Evolutionary conservation across 495 filamentous ascomycete species (phyloP).

Genomic region (Cryomyces antarcticus): DNA sequence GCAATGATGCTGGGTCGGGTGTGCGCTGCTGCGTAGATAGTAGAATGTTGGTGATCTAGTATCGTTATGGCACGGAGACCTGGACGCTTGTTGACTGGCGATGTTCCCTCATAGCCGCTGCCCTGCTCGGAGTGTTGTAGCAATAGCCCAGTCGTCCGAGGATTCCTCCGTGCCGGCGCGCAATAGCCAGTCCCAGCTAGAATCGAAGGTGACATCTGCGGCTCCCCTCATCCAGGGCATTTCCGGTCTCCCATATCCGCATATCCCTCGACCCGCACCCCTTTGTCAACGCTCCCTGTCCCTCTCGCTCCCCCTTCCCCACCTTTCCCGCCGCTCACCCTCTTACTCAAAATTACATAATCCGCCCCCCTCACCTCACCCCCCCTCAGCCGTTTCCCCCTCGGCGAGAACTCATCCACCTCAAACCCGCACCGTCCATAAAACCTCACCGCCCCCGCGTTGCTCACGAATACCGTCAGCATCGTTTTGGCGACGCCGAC

Average conservation of each 20-base stretch:
- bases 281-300: neutral
- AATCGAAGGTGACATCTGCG: too few species aligned
- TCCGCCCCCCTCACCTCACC: slow-evolving; percentile 4
- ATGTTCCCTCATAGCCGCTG: too few species aligned
- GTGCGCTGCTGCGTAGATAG: too few species aligned
- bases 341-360: slow-evolving; percentile 8
- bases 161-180: too few species aligned
- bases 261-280: neutral
- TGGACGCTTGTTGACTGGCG: too few species aligned
- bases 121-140: too few species aligned
- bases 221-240: too few species aligned
- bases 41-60: too few species aligned
- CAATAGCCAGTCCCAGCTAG: too few species aligned
- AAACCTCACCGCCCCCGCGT: slow-evolving; percentile 37
- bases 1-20: neutral
- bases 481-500: slow-evolving; percentile 48
- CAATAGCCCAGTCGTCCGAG: too few species aligned
- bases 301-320: neutral
- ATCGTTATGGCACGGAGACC: too few species aligned
- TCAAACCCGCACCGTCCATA: slow-evolving; percentile 50
- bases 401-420: slow-evolving; percentile 11
- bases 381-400: slow-evolving; percentile 4
- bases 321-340: slow-evolving; percentile 18
- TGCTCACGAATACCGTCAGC: slow-evolving; percentile 64
- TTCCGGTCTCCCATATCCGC: too few species aligned